Base-by-base conservation (phyloP, 306 rosid species). In the Prunus mira region DNA sequence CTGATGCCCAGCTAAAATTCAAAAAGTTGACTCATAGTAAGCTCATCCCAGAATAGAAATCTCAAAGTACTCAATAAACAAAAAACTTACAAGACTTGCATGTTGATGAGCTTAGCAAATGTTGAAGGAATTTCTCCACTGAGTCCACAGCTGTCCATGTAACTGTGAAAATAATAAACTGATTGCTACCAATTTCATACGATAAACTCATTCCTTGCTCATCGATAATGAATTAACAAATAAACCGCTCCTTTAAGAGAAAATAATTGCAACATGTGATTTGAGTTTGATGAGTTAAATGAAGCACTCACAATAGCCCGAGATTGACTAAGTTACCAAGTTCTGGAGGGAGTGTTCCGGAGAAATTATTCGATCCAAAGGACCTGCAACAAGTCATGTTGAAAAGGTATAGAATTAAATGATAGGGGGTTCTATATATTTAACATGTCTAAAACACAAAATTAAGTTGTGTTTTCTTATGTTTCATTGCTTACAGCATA, bases 41-140 rank as follows among this genome's bases (percentile, higher is more conserved):
- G 73, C 27, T 18, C 47, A 58, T 19, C 14, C 63, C n/a, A 79
- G 41, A 18, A 73, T 22, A 46, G 47, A 28, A 19, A 61, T 2
- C 30, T n/a, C 20, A 15, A 55, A 5, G 28, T 19, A 20, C 1
- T 19, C 5, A 20, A 19, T 14, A 72, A 60, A 30, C 22, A 3
- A 54, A 3, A 38, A 34, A 34, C 84, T 76, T 68, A 81, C 84
- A 81, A 0, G 43, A 4, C 0, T 69, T 1, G 14, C 73, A 76
- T n/a, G 46, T 81, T 76, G 27, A 2, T n/a, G 13, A 81, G 84
- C 1, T 64, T 71, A 19, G 81, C 68, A 24, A 81, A 76, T 69
- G 78, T 81, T 17, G 32, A 22, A n/a, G 81, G 84, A 64, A 81
- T 54, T 55, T 76, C 80, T 22, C 84, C 84, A 63, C 80, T 28